Conservation (phyloP, 805 yeast genomes). For the Jamesozyma lodderae region DNA sequence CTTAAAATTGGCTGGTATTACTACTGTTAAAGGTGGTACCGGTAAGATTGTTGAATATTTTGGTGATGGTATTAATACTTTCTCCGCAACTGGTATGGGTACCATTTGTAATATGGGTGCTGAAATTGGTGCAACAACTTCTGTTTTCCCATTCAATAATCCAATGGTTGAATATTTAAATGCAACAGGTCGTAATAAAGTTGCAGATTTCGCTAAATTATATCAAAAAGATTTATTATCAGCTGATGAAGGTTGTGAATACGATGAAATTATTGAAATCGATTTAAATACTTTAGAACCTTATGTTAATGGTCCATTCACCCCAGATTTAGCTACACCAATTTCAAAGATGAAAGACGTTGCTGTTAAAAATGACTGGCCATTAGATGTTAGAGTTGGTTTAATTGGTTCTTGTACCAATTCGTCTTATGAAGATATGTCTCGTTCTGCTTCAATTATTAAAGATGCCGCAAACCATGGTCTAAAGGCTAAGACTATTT, state of each 20-base stretch:
- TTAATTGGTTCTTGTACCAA: constrained; percentile 97
- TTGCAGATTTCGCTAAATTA: constrained; percentile 69
- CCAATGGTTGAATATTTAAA: constrained; percentile 79
- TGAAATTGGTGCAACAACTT: constrained; percentile 97
- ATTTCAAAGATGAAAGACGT: constrained; percentile 78
- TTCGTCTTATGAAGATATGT: constrained; percentile 97
- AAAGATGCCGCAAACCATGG: constrained; percentile 87
- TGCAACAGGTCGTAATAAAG: constrained; percentile 78
- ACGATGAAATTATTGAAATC: constrained; percentile 87
- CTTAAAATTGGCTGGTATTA: constrained; percentile 83
- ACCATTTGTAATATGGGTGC: constrained; percentile 99
- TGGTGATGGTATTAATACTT: constrained; percentile 87
- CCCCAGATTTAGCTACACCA: constrained; percentile 96
- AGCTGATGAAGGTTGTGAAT: constrained; percentile 90
- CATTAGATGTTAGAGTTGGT: constrained; percentile 85
- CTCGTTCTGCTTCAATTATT: constrained; percentile 89
- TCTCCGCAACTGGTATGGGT: constrained; percentile 98
- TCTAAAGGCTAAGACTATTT: constrained; percentile 81
- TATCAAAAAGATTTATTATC: constrained; percentile 61
- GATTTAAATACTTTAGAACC: constrained; percentile 88
- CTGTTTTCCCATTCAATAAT: constrained; percentile 92
- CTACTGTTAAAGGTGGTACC: constrained; percentile 97
- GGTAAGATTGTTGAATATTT: constrained; percentile 94
- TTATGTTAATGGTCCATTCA: constrained; percentile 94
- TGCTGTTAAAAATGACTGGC: constrained; percentile 85